phyloP scores from a whole-genome alignment of 1,284 basidiomycete species.

The Tilletia caries region DNA sequence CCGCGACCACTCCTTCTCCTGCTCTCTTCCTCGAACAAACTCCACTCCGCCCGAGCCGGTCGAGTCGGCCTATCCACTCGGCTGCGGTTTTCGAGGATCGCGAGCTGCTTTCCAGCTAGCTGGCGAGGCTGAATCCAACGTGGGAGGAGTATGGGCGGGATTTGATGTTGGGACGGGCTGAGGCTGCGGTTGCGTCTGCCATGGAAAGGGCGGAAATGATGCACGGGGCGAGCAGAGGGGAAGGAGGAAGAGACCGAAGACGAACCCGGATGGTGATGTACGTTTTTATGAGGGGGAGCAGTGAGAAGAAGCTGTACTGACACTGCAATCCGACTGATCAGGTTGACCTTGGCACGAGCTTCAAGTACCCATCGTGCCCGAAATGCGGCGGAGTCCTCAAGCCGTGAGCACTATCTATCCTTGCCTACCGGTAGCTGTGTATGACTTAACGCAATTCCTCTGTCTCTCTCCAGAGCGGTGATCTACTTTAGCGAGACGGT shows the following conservation, averaged over 20 bases:
- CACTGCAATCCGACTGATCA: constrained; percentile 31
- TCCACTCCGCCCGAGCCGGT: neutral
- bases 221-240: neutral
- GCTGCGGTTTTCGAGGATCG: constrained; percentile 41
- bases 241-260: constrained; percentile 42
- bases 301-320: too few species aligned
- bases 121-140: constrained; percentile 42
- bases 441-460: too few species aligned
- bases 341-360: constrained; percentile 48
- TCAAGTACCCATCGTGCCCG: constrained; percentile 47
- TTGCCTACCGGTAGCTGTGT: too few species aligned
- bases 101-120: constrained; percentile 43
- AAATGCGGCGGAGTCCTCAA: constrained; percentile 51
- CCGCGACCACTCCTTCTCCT: too few species aligned
- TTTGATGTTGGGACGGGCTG: constrained; percentile 19
- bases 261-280: constrained; percentile 53
- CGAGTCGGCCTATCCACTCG: constrained; percentile 26
- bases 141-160: constrained; percentile 45
- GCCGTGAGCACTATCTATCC: too few species aligned
- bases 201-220: neutral
- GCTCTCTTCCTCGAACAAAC: too few species aligned
- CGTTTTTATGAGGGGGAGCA: constrained; percentile 13
- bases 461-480: neutral
- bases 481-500: constrained; percentile 49
- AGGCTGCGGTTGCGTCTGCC: neutral